These are phyloP conservation scores for Fusarium pseudonygamai DNA, from an alignment of 2,329 filamentous ascomycete species.

Conservation along the genomic window DNA sequence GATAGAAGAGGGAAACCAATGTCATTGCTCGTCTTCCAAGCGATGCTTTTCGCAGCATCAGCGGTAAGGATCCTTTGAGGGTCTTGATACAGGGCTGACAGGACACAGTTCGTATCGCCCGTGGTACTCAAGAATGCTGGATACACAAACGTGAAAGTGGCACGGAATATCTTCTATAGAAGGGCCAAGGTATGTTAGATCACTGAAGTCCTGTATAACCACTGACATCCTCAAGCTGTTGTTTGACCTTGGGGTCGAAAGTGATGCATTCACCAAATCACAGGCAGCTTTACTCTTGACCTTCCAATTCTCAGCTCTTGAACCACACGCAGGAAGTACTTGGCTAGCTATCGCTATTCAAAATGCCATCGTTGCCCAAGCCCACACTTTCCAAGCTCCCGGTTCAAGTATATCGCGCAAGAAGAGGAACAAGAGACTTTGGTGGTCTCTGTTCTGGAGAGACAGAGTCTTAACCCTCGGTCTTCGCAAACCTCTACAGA, in stretches of 20 bases:
- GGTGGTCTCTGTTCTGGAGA: slow-evolving; percentile 26
- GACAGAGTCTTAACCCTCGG: slow-evolving; percentile 9
- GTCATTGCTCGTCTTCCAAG: slow-evolving; percentile 17
- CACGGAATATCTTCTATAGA: slow-evolving; percentile 30
- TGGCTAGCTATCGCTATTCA: slow-evolving; percentile 29
- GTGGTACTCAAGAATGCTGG: slow-evolving; percentile 32
- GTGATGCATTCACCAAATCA: slow-evolving; percentile 18
- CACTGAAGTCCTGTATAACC: fast-evolving
- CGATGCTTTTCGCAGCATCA: slow-evolving; percentile 32
- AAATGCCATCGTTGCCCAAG: slow-evolving; percentile 26
- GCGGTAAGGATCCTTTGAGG: background rate
- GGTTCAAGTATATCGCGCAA: background rate
- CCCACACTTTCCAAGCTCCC: slow-evolving; percentile 18
- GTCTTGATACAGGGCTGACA: background rate
- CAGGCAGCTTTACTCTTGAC: slow-evolving; percentile 28
- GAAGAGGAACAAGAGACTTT: slow-evolving; percentile 9
- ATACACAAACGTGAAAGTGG: slow-evolving; percentile 24
- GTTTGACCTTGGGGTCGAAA: slow-evolving; percentile 24
- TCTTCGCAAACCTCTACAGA: slow-evolving; percentile 1
- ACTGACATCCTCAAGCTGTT: background rate
- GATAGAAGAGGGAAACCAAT: background rate
- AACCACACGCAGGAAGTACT: slow-evolving; percentile 27
- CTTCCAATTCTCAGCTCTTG: slow-evolving; percentile 27
- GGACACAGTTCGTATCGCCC: slow-evolving; percentile 17
- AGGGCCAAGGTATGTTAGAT: slow-evolving; percentile 1